Evolutionary conservation across 768 basidiomycete genomes (phyloP), one percentile per base, ranked within the genome.

Genomic region (Mycena venus): DNA sequence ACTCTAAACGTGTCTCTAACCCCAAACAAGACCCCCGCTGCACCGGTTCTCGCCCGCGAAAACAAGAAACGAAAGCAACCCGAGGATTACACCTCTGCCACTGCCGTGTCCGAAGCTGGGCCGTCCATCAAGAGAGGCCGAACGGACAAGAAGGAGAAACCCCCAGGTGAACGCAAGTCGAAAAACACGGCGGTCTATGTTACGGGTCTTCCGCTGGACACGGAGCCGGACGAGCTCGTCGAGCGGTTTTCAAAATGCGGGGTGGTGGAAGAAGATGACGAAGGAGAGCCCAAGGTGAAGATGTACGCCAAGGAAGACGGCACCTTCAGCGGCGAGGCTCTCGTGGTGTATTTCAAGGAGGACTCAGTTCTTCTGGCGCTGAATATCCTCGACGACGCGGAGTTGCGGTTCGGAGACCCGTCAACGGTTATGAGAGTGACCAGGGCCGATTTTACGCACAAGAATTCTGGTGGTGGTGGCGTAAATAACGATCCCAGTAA

Each of bases 261-360:
- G 21, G 90, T 99, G 36, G 91, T 99, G 65, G 93, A 99, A 81
- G 96, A 98, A 79, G 96, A 96, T 74, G 94, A 97, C 78, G 86
- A 92, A n/a, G 97, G 95, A 2, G 91, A 95, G 70, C 93, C 94
- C n/a, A 96, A 97, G 80, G 90, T 99, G 81, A 99, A 99, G 87
- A 88, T 99, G 86, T 99, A 99, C 83, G 94, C 95, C 56, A 91
- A 91, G 71, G 96, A 95, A 7, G 91, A 95, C 73, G 97, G 97
- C 38, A 81, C 89, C 29, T 98, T 99, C 83, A 98, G 91, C 77
- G 98, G 98, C 44, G 98, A 99, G 77, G 98, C 97, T 3, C 85
- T 99, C 76, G 93, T 99, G 70, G 96, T 99, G 38, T 99, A 95
- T 83, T 98, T 99, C 88, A 98, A 98, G 83, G 96, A 98, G 82